Conservation (phyloP, 805 yeast genomes). For the Helenozyma rhizophorensis region DNA sequence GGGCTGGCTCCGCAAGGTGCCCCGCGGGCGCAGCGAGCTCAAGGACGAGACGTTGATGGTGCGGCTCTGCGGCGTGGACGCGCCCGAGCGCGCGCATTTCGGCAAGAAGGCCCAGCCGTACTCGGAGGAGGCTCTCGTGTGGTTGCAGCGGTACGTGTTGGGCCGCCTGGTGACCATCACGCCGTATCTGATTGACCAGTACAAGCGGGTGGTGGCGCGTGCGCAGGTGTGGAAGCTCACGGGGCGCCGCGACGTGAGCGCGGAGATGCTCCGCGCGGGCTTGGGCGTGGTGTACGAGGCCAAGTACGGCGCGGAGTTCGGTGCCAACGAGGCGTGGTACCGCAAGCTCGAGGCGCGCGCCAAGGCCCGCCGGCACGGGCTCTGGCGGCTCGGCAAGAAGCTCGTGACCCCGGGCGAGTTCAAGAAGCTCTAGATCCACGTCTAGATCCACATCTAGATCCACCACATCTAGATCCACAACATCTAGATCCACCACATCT, state of each 20-base stretch:
- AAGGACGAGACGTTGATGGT: conserved; percentile 72
- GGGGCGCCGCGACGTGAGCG: conserved; percentile 76
- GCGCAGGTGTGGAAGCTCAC: conserved; percentile 54
- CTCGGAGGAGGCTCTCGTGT: conserved; percentile 75
- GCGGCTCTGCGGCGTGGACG: conserved; percentile 90
- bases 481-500: no score
- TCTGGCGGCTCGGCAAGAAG: conserved; percentile 58
- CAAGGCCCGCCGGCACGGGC: conserved; percentile 51
- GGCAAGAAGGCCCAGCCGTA: conserved; percentile 90
- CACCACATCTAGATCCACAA: no score
- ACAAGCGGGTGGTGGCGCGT: conserved; percentile 80
- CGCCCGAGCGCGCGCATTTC: conserved; percentile 93
- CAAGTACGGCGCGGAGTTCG: conserved; percentile 77
- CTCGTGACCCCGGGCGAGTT: conserved; percentile 75
- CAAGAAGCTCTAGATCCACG: conserved; percentile 36
- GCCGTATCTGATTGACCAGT: conserved; percentile 83
- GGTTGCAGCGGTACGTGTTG: conserved; percentile 65
- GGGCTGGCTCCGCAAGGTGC: conserved; percentile 81
- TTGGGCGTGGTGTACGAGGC: conserved; percentile 87
- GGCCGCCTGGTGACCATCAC: conserved; percentile 69
- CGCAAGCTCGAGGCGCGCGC: conserved; percentile 59
- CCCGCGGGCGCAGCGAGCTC: conserved; percentile 43
- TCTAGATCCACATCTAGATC: no score
- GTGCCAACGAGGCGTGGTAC: conserved; percentile 63
- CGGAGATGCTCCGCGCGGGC: conserved; percentile 81